These are phyloP conservation scores for Globisporangium alternatum DNA, from an alignment of 352 stramenopile species.

Conservation along the genomic window DNA sequence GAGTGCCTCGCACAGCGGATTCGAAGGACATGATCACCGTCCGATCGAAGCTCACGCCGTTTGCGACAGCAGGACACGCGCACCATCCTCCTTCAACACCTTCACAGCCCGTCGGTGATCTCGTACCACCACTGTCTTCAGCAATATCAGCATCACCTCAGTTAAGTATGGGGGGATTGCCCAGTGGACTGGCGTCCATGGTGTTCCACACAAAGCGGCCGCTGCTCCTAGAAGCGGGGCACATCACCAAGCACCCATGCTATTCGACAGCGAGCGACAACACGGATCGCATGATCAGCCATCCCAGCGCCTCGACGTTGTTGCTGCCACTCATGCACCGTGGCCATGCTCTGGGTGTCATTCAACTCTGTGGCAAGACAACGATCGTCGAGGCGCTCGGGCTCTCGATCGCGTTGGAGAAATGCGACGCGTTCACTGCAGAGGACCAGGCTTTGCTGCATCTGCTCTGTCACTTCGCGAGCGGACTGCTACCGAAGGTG, in stretches of 20 bases:
- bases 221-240: constrained; percentile 49
- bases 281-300: constrained; percentile 52
- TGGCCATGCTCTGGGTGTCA: constrained; percentile 35
- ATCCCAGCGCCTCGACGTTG: constrained; percentile 58
- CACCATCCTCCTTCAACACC: neutral
- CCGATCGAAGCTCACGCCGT: constrained; percentile 39
- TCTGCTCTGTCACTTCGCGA: constrained; percentile 55
- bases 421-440: constrained; percentile 47
- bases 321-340: constrained; percentile 50
- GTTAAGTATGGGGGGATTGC: neutral
- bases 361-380: constrained; percentile 68
- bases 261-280: constrained; percentile 54
- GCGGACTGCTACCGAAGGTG: constrained; percentile 64
- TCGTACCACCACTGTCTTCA: neutral
- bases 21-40: constrained; percentile 31
- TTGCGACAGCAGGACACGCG: constrained; percentile 11
- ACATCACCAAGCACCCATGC: constrained; percentile 42
- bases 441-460: constrained; percentile 58
- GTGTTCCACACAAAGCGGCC: constrained; percentile 68
- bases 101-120: neutral
- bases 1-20: constrained; percentile 28
- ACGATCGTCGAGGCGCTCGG: constrained; percentile 55
- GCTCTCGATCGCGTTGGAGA: constrained; percentile 58
- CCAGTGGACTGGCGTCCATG: constrained; percentile 59
- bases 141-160: neutral